Evolutionary conservation across 352 stramenopile genomes (phyloP), one percentile per base, ranked within the genome.

Genomic region (Phytophthora tubulina): DNA sequence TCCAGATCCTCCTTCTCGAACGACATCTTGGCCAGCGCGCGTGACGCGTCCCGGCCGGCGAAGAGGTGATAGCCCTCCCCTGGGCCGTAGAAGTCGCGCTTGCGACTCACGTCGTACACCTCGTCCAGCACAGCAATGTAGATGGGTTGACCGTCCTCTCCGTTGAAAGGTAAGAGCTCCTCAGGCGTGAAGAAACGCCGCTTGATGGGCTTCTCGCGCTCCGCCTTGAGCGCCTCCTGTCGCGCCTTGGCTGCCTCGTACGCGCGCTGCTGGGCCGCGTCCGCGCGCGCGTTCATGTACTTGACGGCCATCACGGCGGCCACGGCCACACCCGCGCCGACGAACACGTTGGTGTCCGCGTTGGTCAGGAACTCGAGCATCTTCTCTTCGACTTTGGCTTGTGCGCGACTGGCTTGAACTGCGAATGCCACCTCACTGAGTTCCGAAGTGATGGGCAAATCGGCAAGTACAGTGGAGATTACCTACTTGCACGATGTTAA

Each of bases 1-100:
- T 98, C 93, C 21, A 99, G 78, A 58, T 98, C 90, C 33, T 90
- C 86, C 44, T 92, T 87, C 73, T 99, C 96, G 76, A 99, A 98
- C 72, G 88, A 98, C 90, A 99, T 98, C 75, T 98, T 99, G 51
- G 96, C 96, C 59, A 99, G 81, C 17, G 96, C 94, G 17, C 90
- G 91, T 4, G 96, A 98, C 59, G 94, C 97, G 67, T 99, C 97
- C 41, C 94, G 92, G 2, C 97, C 97, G 0, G 97, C 96, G 83
- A 99, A 99, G 13, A 97, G 70, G 85, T 98, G 93, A 80, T 99
- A 99, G n/a, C 89, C 88, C 45, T 94, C 96, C n/a, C 86, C 95
- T 0, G 96, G 96, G 14, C 97, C 97, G 74, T 99, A 99, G 78
- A 99, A 99, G 70, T 99, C 91, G 32, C 88, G 78, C 73, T 96